phyloP scores from a whole-genome alignment of 352 stramenopile species.

The Phytophthora pini region DNA sequence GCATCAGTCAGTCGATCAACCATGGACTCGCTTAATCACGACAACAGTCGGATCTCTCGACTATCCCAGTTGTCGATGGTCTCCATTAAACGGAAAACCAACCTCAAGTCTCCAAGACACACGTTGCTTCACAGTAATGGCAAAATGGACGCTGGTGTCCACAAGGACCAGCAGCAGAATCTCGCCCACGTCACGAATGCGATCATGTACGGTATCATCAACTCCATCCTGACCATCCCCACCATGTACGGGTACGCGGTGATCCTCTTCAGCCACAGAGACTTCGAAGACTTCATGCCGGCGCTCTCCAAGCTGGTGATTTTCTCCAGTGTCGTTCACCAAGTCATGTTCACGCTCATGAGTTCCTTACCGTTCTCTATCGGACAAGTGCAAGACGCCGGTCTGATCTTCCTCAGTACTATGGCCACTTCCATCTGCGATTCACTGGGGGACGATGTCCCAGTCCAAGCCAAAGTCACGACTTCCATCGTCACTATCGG shows the following conservation, averaged over 20 bases:
- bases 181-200: constrained; percentile 61
- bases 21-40: constrained; percentile 13
- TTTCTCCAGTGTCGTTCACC: constrained; percentile 95
- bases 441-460: constrained; percentile 64
- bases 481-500: constrained; percentile 94
- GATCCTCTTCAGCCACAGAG: constrained; percentile 94
- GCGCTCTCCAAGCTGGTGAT: constrained; percentile 96
- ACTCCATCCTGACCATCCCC: constrained; percentile 94
- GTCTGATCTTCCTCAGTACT: constrained; percentile 96
- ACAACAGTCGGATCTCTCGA: constrained; percentile 14
- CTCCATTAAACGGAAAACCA: constrained; percentile 23
- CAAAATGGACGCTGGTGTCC: constrained; percentile 5
- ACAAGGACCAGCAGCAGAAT: constrained; percentile 1
- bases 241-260: constrained; percentile 96
- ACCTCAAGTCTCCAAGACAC: constrained; percentile 30
- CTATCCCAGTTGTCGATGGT: constrained; percentile 21
- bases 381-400: constrained; percentile 97
- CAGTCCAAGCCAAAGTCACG: constrained; percentile 85
- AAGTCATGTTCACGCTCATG: constrained; percentile 86
- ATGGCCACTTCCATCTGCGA: constrained; percentile 93
- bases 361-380: constrained; percentile 96
- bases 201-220: constrained; percentile 90
- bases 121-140: constrained; percentile 30
- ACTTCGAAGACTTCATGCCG: constrained; percentile 89
- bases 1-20: not conserved